Evolutionary conservation across 306 rosid species (phyloP).

Genomic region (Castanea sativa): DNA sequence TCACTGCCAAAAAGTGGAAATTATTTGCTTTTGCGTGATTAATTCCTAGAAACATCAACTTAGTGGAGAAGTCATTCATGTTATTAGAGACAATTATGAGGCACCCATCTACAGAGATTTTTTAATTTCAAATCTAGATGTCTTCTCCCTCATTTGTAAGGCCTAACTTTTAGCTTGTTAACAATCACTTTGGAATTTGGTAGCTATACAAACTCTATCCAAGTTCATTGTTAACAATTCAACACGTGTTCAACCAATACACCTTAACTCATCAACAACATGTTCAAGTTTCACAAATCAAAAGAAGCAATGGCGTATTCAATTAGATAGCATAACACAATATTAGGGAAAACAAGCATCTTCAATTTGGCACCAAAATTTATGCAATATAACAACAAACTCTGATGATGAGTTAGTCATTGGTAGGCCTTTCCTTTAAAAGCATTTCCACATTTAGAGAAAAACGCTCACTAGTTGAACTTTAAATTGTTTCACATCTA

Average conservation of each 20-base stretch:
- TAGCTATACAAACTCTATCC: too few species aligned
- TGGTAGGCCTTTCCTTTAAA: background rate
- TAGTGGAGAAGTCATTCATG: background rate
- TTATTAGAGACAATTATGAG: too few species aligned
- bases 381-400: too few species aligned
- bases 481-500: background rate
- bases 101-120: too few species aligned
- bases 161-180: too few species aligned
- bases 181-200: too few species aligned
- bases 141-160: too few species aligned
- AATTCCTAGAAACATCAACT: background rate
- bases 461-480: background rate
- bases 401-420: too few species aligned
- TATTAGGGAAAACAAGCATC: background rate
- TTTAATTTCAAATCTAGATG: too few species aligned
- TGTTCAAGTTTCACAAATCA: too few species aligned
- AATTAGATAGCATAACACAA: background rate
- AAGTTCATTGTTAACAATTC: too few species aligned
- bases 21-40: background rate
- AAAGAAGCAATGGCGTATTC: too few species aligned
- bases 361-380: background rate
- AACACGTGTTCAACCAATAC: background rate
- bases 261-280: background rate
- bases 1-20: background rate
- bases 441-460: background rate